Percentiles rank a stretch among this genome's conserved stretches.
Evolutionary conservation across 2,329 filamentous ascomycete genomes (phyloP).

Genomic region (Escovopsis sp.): DNA sequence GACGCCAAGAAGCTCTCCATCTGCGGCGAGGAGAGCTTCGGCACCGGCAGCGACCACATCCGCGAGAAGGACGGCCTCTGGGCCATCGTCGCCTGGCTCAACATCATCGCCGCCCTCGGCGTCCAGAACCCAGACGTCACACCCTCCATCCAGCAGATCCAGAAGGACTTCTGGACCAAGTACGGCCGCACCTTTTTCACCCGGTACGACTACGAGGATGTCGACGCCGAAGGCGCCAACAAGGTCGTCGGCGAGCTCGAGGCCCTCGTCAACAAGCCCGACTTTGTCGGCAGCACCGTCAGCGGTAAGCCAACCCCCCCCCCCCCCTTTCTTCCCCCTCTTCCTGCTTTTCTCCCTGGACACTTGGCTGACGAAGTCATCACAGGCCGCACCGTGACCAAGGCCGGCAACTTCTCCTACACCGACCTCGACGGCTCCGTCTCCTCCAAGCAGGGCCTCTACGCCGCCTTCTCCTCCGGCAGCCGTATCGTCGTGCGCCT

Average conservation of each 20-base stretch:
- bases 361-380: constrained; percentile 8
- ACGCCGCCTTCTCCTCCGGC: constrained; percentile 84
- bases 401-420: constrained; percentile 95
- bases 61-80: constrained; percentile 98
- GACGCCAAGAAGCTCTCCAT: constrained; percentile 94
- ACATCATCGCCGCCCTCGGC: constrained; percentile 92
- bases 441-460: constrained; percentile 90
- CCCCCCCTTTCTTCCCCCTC: too few species aligned
- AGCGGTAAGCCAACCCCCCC: constrained; percentile 37
- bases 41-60: constrained; percentile 96
- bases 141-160: constrained; percentile 89
- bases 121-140: constrained; percentile 65
- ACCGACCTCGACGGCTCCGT: constrained; percentile 97
- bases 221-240: constrained; percentile 79
- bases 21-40: constrained; percentile 96
- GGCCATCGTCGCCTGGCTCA: constrained; percentile 95
- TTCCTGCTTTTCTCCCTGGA: constrained; percentile 1
- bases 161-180: constrained; percentile 90
- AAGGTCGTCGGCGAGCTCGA: constrained; percentile 75
- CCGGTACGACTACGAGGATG: constrained; percentile 94
- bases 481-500: constrained; percentile 91
- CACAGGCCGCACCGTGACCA: constrained; percentile 60
- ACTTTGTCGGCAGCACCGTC: constrained; percentile 72
- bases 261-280: constrained; percentile 57
- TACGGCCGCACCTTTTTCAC: constrained; percentile 99